Conservation (phyloP, 139 green algal genomes). For the Picochlorum sp. region DNA sequence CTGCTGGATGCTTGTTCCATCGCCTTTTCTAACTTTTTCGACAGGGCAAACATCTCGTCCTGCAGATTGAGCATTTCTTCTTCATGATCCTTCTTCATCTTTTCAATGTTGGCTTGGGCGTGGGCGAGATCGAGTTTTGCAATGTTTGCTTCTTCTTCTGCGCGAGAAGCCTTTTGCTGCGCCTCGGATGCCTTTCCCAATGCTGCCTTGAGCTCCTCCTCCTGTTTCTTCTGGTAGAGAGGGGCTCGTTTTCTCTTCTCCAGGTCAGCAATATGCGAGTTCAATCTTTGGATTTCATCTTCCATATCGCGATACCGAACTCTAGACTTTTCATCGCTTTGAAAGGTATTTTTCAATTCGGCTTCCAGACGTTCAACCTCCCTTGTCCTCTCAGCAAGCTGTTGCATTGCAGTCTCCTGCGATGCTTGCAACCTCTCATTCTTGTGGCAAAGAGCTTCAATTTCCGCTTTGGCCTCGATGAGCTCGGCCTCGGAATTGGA, state of each 20-base stretch:
- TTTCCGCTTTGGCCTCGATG: slow-evolving; percentile 1
- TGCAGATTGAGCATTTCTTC: neutral
- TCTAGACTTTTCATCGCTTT: neutral
- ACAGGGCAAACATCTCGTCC: neutral
- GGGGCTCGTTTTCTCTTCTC: slow-evolving; percentile 75
- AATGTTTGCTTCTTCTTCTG: slow-evolving; percentile 46
- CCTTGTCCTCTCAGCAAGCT: slow-evolving; percentile 7
- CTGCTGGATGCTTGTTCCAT: too few relatives aligned
- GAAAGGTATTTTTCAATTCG: neutral
- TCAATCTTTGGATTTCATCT: slow-evolving; percentile 53
- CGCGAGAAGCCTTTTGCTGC: slow-evolving; percentile 48
- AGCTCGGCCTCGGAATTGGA: neutral
- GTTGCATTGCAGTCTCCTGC: neutral
- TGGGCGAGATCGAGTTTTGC: neutral
- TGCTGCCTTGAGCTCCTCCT: slow-evolving; percentile 73
- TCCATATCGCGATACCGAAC: slow-evolving; percentile 41
- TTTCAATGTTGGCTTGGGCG: too few relatives aligned
- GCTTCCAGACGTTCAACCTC: slow-evolving; percentile 23
- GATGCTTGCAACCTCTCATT: neutral
- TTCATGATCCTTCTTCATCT: neutral
- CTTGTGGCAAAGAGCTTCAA: neutral
- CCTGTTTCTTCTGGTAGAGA: slow-evolving; percentile 80
- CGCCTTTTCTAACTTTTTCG: slow-evolving; percentile 1
- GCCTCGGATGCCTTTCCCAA: slow-evolving; percentile 61
- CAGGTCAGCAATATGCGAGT: slow-evolving; percentile 66